Base-by-base conservation (phyloP, 164 flowering plant genomes). In the Malania oleifera region DNA sequence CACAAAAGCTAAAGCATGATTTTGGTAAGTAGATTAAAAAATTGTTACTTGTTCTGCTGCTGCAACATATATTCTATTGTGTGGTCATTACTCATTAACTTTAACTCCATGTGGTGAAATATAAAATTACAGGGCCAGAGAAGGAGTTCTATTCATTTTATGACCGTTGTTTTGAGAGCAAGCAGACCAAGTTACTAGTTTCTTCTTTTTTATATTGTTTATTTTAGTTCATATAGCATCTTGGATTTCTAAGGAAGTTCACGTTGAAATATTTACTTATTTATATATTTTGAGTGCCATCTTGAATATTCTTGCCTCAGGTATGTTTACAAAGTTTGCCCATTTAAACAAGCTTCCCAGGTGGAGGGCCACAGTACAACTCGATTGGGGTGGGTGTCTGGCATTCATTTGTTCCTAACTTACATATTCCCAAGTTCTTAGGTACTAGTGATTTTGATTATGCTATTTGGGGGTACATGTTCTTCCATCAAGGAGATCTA, bases 271-370 rank as follows among this genome's bases (percentile, higher is more conserved):
- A 8, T 46, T 22, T 44, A 27, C 35, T 34, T 27, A 7, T 24
- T 17, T 29, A 37, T 35, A 15, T 24, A 46, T 40, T n/a, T 34
- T 41, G 34, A 12, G 12, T 3, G 1, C 24, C 3, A 15, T 18
- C 5, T 44, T 22, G 39, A 10, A 56, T 47, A 8, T 54, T 48
- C 38, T 53, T 52, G 41, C 35, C 67, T 57, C 78, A 93, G 99
- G 84, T 93, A 93, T 74, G 82, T 81, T 46, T 95, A 95, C 81
- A 95, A 91, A 67, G 78, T 95, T 18, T 93, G 99, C 61, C 95
- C 99, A 39, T 95, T 67, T 66, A 88, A 91, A 70, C 75, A 91
- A 76, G 96, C 99, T 70, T 75, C 96, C 62, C 99, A 95, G 69
- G 77, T 61, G 52, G 99, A 95, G 78, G 93, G 93, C 56, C 81